Percentiles rank a stretch among this genome's conserved stretches.
Conservation (phyloP, 495 filamentous ascomycete genomes). For the Podospora appendiculata region DNA sequence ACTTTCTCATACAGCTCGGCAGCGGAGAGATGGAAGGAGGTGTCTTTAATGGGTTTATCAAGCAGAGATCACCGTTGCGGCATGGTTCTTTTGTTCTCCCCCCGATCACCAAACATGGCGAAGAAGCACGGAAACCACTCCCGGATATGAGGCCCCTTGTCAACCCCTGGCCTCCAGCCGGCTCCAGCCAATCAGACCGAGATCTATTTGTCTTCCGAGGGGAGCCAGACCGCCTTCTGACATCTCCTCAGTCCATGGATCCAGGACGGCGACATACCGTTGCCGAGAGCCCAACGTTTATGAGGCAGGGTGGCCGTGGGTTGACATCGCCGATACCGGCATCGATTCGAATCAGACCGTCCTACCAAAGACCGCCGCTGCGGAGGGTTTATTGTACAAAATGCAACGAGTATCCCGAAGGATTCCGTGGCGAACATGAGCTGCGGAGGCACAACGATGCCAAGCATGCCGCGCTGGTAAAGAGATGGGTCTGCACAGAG, state of each 20-base stretch:
- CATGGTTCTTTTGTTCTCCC: slow-evolving; percentile 21
- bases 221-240: slow-evolving; percentile 23
- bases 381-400: slow-evolving; percentile 69
- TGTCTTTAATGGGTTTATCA: slow-evolving; percentile 37
- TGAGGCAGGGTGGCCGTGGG: slow-evolving; percentile 26
- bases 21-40: slow-evolving; percentile 33
- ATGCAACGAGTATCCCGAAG: slow-evolving; percentile 76
- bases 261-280: slow-evolving; percentile 39
- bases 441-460: slow-evolving; percentile 80
- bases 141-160: slow-evolving; percentile 33
- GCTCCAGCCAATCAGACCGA: slow-evolving; percentile 12
- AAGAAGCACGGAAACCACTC: slow-evolving; percentile 32
- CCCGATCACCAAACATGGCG: slow-evolving; percentile 20
- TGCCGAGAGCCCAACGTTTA: slow-evolving; percentile 36
- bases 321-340: slow-evolving; percentile 31
- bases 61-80: slow-evolving; percentile 30
- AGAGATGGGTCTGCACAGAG: slow-evolving; percentile 69
- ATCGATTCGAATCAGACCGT: slow-evolving; percentile 52
- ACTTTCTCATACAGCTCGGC: slow-evolving; percentile 37
- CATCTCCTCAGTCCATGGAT: slow-evolving; percentile 25
- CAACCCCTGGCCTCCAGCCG: slow-evolving; percentile 25
- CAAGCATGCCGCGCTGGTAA: slow-evolving; percentile 64
- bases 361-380: slow-evolving; percentile 69
- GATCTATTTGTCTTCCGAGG: slow-evolving; percentile 26
- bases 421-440: slow-evolving; percentile 92